Conservation (phyloP, 805 yeast species). For the Scheffersomyces lignosus region DNA sequence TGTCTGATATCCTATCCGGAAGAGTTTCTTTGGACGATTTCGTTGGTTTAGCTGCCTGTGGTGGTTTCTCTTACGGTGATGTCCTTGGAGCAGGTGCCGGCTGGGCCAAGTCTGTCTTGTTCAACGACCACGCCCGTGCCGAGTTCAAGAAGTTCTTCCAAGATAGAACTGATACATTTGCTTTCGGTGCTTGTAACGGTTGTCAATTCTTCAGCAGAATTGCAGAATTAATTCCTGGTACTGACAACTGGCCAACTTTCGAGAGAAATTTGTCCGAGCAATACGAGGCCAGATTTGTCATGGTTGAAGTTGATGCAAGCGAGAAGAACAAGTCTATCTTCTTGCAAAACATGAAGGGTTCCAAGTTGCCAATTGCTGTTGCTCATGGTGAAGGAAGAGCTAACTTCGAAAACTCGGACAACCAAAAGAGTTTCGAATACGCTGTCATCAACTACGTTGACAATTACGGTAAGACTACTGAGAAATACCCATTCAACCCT, state of each 20-base stretch:
- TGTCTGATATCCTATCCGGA: constrained; percentile 86
- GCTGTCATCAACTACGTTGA: constrained; percentile 81
- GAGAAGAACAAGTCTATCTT: constrained; percentile 64
- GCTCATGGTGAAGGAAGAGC: constrained; percentile 99
- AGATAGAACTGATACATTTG: constrained; percentile 87
- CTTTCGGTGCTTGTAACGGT: constrained; percentile 98
- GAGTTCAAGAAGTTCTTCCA: constrained; percentile 83
- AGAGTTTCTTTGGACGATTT: constrained; percentile 71
- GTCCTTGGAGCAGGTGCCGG: constrained; percentile 98
- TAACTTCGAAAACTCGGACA: constrained; percentile 50
- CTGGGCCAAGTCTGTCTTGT: constrained; percentile 96
- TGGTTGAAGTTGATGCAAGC: constrained; percentile 67
- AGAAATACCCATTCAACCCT: constrained; percentile 89
- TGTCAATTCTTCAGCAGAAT: constrained; percentile 93
- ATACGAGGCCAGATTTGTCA: constrained; percentile 91
- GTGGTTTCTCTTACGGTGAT: constrained; percentile 98
- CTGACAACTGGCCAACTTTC: constrained; percentile 93
- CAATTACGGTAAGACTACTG: constrained; percentile 84
- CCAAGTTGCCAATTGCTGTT: constrained; percentile 91
- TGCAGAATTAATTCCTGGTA: constrained; percentile 85
- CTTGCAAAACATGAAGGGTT: constrained; percentile 89
- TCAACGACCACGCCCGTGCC: constrained; percentile 70
- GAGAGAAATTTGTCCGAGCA: constrained; percentile 91
- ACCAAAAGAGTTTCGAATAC: constrained; percentile 46
- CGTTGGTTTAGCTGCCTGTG: constrained; percentile 96